Evolutionary conservation across 2,329 filamentous ascomycete genomes (phyloP).

Genomic region (Aureobasidium uvarum): DNA sequence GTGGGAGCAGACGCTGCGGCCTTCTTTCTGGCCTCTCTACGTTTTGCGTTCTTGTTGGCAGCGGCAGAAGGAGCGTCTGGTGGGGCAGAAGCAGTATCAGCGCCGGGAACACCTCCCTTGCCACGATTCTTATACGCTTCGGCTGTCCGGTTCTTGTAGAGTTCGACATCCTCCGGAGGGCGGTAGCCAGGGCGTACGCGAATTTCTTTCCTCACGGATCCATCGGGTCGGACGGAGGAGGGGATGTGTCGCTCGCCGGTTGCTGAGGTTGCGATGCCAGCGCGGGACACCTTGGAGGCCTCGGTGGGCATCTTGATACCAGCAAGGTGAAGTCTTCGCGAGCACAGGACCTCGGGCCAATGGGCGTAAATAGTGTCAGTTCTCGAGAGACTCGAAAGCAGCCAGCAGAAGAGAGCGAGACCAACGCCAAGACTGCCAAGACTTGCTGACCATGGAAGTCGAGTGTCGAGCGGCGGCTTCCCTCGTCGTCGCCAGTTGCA

Average conservation of each 20-base stretch:
- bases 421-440: slow-evolving; percentile 23
- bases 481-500: slow-evolving; percentile 16
- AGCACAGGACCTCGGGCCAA: neutral
- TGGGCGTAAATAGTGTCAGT: neutral
- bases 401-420: slow-evolving; percentile 3
- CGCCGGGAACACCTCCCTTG: slow-evolving; percentile 70
- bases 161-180: slow-evolving; percentile 90
- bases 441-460: slow-evolving; percentile 21
- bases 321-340: neutral
- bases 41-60: slow-evolving; percentile 84
- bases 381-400: neutral
- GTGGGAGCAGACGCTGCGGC: slow-evolving; percentile 46
- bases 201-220: slow-evolving; percentile 89
- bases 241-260: slow-evolving; percentile 88
- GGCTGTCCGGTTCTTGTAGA: slow-evolving; percentile 91
- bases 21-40: slow-evolving; percentile 64
- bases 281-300: slow-evolving; percentile 57
- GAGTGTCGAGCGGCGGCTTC: neutral
- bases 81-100: slow-evolving; percentile 47
- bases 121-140: slow-evolving; percentile 78
- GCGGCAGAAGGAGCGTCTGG: slow-evolving; percentile 52
- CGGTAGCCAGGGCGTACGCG: slow-evolving; percentile 90
- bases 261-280: slow-evolving; percentile 65
- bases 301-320: slow-evolving; percentile 50
- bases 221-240: slow-evolving; percentile 80